phyloP scores from a whole-genome alignment of 257 asterid genomes.

The Parsonsia alboflavescens region DNA sequence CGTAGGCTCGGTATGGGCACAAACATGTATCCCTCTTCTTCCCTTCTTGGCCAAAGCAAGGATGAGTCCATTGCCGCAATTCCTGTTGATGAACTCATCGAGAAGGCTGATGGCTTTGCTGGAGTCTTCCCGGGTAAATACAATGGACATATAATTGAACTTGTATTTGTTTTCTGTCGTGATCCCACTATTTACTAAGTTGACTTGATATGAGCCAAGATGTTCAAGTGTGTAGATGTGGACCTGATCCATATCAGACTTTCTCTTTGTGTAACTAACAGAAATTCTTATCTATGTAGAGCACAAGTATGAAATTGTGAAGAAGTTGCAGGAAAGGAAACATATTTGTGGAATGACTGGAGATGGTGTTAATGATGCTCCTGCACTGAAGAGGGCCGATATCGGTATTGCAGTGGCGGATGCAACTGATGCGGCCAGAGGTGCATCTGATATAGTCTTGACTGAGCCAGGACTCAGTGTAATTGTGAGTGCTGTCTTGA shows the following conservation, averaged over 20 bases:
- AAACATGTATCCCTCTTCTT: conserved; percentile 93
- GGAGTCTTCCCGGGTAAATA: conserved; percentile 86
- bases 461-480: conserved; percentile 90
- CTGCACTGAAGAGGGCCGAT: conserved; percentile 82
- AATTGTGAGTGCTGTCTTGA: conserved; percentile 74
- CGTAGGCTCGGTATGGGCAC: conserved; percentile 95
- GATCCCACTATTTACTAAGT: no score
- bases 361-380: conserved; percentile 91
- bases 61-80: conserved; percentile 66
- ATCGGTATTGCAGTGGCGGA: conserved; percentile 91
- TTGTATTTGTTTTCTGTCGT: no score
- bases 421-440: conserved; percentile 82
- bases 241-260: background rate
- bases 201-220: no score
- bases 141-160: background rate
- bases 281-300: conserved; percentile 20
- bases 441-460: conserved; percentile 85
- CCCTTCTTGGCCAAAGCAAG: conserved; percentile 73
- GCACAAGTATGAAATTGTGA: conserved; percentile 89
- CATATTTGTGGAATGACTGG: conserved; percentile 95
- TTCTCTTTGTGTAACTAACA: background rate
- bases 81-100: conserved; percentile 81
- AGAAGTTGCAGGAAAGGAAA: conserved; percentile 68
- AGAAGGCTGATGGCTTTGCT: conserved; percentile 92
- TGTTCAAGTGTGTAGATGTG: background rate